phyloP scores from a whole-genome alignment of 2,329 filamentous ascomycete genomes.

The Pseudogymnoascus destructans region DNA sequence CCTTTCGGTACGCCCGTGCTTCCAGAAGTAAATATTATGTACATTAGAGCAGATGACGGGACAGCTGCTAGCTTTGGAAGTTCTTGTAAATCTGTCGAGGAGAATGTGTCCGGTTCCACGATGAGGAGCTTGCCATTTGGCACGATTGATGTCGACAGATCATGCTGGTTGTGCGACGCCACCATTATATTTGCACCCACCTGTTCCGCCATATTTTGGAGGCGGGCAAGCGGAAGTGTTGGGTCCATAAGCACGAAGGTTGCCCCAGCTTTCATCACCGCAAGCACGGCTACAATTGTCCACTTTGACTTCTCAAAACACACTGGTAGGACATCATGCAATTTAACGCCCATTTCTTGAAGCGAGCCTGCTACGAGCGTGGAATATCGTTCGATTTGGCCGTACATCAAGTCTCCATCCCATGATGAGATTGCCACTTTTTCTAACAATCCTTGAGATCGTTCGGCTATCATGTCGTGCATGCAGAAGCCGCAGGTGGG shows the following conservation, averaged over 20 bases:
- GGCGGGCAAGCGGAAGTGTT: slow-evolving; percentile 19
- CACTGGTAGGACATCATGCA: slow-evolving; percentile 17
- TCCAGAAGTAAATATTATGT: slow-evolving; percentile 22
- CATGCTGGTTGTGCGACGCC: slow-evolving; percentile 13
- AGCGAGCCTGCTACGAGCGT: slow-evolving; percentile 16
- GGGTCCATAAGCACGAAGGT: slow-evolving; percentile 22
- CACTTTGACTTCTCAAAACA: slow-evolving; percentile 13
- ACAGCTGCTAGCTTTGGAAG: slow-evolving; percentile 10
- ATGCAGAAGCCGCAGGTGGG: slow-evolving; percentile 33
- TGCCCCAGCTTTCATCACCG: slow-evolving; percentile 24
- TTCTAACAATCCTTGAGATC: slow-evolving; percentile 25
- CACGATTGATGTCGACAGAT: slow-evolving; percentile 13
- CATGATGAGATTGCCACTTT: slow-evolving; percentile 26
- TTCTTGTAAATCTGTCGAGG: slow-evolving; percentile 8
- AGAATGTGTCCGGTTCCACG: slow-evolving; percentile 10
- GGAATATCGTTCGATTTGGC: slow-evolving; percentile 19
- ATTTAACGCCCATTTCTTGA: slow-evolving; percentile 14
- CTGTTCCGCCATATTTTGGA: slow-evolving; percentile 20
- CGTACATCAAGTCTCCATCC: slow-evolving; percentile 23
- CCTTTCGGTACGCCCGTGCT: slow-evolving; percentile 22
- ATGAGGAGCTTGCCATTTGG: slow-evolving; percentile 3
- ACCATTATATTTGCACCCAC: slow-evolving; percentile 17
- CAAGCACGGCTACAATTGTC: slow-evolving; percentile 16
- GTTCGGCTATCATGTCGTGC: slow-evolving; percentile 34
- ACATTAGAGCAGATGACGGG: slow-evolving; percentile 13